phyloP scores from a whole-genome alignment of 768 basidiomycete genomes.

The Agrocybe pediades region DNA sequence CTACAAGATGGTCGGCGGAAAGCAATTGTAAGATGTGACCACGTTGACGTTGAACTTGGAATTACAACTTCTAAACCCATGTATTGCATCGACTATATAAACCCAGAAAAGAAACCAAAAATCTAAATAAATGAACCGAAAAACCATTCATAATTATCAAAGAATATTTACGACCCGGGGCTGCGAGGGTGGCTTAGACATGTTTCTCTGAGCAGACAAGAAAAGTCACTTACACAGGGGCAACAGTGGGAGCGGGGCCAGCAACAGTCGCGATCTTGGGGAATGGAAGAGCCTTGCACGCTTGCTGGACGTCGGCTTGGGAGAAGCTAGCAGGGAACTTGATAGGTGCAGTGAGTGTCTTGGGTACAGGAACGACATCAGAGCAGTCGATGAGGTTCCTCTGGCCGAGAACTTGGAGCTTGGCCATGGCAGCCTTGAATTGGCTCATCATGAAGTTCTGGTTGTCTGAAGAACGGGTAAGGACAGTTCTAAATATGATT shows the following conservation, averaged over 20 bases:
- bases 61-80: no score
- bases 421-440: conserved; percentile 34
- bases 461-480: conserved; percentile 11
- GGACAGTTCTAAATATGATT: not conserved
- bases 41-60: no score
- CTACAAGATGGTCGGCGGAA: no score
- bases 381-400: conserved; percentile 37
- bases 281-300: conserved; percentile 4
- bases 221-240: conserved; percentile 7
- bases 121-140: no score
- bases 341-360: conserved; percentile 11
- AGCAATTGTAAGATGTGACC: no score
- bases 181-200: not conserved
- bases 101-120: no score
- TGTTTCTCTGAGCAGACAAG: not conserved
- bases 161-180: conserved; percentile 7
- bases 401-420: conserved; percentile 34
- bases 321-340: conserved; percentile 21
- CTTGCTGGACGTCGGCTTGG: conserved; percentile 11
- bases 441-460: conserved; percentile 22
- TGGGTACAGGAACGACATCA: conserved; percentile 24
- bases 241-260: conserved; percentile 9
- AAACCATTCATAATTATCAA: no score
- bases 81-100: no score
- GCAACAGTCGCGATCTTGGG: conserved; percentile 12